These are phyloP conservation scores for Metschnikowia shivogae DNA, from an alignment of 805 yeast genomes.

Conservation along the genomic window DNA sequence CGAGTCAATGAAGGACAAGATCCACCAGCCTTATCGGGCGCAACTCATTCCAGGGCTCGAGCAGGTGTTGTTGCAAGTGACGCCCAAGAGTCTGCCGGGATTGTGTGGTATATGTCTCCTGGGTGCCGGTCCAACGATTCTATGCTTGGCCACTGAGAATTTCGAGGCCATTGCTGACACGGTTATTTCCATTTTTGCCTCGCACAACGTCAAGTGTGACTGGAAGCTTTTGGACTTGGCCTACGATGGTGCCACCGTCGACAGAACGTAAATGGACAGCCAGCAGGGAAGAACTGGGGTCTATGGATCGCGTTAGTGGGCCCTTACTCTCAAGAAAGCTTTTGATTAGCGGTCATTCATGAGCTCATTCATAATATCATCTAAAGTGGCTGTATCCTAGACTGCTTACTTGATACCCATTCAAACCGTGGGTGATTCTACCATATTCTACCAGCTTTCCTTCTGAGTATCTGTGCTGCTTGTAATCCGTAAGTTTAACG, in stretches of 20 bases:
- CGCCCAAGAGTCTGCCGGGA: constrained; percentile 80
- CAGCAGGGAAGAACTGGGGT: no score
- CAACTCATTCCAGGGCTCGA: constrained; percentile 86
- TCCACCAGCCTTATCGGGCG: constrained; percentile 96
- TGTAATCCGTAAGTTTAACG: no score
- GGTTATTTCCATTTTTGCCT: constrained; percentile 64
- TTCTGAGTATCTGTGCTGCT: no score
- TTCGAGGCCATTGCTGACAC: constrained; percentile 78
- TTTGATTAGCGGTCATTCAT: no score
- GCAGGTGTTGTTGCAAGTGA: constrained; percentile 72
- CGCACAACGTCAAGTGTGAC: constrained; percentile 63
- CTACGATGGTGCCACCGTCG: constrained; percentile 74
- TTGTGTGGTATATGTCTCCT: constrained; percentile 90
- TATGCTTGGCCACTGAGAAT: constrained; percentile 87
- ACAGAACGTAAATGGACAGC: constrained; percentile 1
- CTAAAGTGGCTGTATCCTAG: no score
- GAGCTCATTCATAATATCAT: no score
- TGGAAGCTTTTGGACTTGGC: constrained; percentile 89
- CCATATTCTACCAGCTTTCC: no score
- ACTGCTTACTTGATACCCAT: no score
- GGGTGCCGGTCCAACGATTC: constrained; percentile 97
- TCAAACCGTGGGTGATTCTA: no score
- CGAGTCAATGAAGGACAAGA: constrained; percentile 93
- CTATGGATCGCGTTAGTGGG: no score
- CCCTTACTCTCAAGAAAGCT: no score